These are phyloP conservation scores for Pichia sp. DNA, from an alignment of 1,139 yeast species.

Conservation along the genomic window DNA sequence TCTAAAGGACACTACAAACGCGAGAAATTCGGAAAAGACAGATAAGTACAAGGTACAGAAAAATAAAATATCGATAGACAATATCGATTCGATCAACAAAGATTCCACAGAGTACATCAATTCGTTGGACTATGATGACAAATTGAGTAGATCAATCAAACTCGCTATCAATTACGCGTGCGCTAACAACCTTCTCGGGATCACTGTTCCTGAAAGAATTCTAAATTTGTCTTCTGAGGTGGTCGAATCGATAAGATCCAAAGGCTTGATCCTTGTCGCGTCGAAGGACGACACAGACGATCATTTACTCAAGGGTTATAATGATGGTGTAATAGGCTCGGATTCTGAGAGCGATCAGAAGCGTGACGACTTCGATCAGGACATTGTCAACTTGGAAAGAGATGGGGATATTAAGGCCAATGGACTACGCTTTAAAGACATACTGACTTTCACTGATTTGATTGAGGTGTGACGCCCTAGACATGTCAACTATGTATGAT, in stretches of 20 bases:
- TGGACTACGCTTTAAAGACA: constrained; percentile 65
- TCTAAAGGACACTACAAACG: constrained; percentile 15
- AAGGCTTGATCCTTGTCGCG: constrained; percentile 82
- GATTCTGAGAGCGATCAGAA: constrained; percentile 1
- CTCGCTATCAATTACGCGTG: constrained; percentile 71
- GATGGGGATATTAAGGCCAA: constrained; percentile 59
- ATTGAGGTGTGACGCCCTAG: constrained; percentile 49
- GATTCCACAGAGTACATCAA: constrained; percentile 32
- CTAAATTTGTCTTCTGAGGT: constrained; percentile 71
- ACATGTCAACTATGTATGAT: background rate
- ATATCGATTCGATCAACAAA: constrained; percentile 34
- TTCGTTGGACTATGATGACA: constrained; percentile 32
- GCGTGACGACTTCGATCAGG: constrained; percentile 13
- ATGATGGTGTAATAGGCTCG: background rate
- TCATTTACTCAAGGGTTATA: background rate
- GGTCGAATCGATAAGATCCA: constrained; percentile 67
- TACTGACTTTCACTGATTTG: constrained; percentile 66
- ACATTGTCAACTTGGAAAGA: constrained; percentile 26
- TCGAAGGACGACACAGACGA: constrained; percentile 35
- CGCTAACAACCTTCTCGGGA: constrained; percentile 77
- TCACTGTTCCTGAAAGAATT: constrained; percentile 69
- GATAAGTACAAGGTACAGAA: constrained; percentile 10
- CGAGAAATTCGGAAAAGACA: background rate
- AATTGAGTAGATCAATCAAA: constrained; percentile 47
- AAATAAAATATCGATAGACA: constrained; percentile 26